phyloP scores from a whole-genome alignment of 257 asterid species.

The Solanum chiquidenum region DNA sequence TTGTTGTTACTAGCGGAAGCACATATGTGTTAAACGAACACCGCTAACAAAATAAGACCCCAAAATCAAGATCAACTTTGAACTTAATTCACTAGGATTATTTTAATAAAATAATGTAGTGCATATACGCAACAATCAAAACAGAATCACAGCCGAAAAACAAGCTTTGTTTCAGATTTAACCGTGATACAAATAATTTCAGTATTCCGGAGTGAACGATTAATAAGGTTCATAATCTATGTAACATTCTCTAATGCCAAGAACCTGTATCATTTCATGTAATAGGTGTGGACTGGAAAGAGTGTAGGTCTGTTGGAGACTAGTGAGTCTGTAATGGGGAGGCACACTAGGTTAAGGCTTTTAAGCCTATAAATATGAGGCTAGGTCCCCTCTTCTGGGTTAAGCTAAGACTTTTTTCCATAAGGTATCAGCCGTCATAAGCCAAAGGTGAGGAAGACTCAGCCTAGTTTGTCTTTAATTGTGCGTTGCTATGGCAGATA shows the following conservation, averaged over 20 bases:
- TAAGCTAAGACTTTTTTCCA: not conserved
- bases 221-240: not conserved
- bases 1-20: not conserved
- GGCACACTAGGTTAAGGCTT: not conserved
- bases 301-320: not conserved
- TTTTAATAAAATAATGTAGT: not conserved
- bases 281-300: not conserved
- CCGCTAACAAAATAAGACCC: not conserved
- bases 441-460: not conserved
- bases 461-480: not conserved
- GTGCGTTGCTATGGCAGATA: not conserved
- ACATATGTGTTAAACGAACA: not conserved
- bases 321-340: not conserved
- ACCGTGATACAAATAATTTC: not conserved
- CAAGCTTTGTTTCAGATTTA: not conserved
- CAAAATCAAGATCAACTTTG: not conserved
- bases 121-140: not conserved
- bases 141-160: not conserved
- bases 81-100: not conserved
- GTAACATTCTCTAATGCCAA: not conserved
- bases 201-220: not conserved
- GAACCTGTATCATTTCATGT: not conserved
- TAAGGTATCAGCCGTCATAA: not conserved
- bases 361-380: not conserved
- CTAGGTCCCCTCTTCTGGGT: not conserved